phyloP scores from a whole-genome alignment of 75 land plant species.

The Cunninghamia lanceolata region DNA sequence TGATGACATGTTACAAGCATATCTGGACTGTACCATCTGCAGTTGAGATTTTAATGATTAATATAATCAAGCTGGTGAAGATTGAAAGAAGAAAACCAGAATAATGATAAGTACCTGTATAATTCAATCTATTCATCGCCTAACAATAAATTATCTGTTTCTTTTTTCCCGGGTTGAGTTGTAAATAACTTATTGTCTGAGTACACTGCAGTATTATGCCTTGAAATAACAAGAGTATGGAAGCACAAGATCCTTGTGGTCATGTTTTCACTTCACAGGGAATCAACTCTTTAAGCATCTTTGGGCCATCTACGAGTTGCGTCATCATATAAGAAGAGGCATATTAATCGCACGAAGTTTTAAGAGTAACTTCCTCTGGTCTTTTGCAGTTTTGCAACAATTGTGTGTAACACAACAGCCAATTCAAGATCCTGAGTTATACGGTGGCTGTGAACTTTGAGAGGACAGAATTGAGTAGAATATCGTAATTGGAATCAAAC shows the following conservation, averaged over 20 bases:
- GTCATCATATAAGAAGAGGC: not conserved
- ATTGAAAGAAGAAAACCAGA: not conserved
- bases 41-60: not conserved
- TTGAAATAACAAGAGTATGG: too few species aligned
- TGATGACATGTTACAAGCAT: not conserved
- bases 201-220: not conserved
- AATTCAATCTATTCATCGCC: not conserved
- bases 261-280: not conserved
- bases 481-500: not conserved
- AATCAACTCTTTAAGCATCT: not conserved
- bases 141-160: not conserved
- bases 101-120: not conserved
- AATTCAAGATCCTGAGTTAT: not conserved
- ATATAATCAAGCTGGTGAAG: not conserved
- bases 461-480: not conserved
- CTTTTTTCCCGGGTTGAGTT: not conserved
- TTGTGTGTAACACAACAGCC: not conserved
- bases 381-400: not conserved
- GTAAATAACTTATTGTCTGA: not conserved
- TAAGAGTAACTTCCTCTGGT: not conserved
- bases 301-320: not conserved
- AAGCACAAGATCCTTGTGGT: not conserved
- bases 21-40: not conserved
- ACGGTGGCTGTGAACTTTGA: not conserved
- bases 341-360: not conserved